A percentile compares a stretch with the other conserved stretches of the same genome.
These are phyloP conservation scores for Hibiscus syriacus DNA, from an alignment of 345 rosid species.

Conservation along the genomic window DNA sequence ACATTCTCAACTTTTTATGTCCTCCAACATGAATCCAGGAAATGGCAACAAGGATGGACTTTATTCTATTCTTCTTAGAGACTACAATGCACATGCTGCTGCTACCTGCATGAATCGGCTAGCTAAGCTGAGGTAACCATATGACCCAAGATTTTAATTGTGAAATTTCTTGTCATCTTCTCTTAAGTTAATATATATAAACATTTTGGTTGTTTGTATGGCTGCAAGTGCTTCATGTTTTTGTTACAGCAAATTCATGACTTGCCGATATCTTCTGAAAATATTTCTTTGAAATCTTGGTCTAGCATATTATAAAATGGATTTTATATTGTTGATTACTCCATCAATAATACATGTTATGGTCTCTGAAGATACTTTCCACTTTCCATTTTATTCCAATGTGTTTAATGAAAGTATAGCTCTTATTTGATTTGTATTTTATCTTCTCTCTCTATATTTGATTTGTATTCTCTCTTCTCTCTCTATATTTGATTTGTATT, in stretches of 20 bases:
- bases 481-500: no score
- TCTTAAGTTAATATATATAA: background rate
- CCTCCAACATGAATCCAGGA: slow-evolving; percentile 40
- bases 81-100: slow-evolving; percentile 87
- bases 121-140: slow-evolving; percentile 80
- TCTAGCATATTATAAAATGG: background rate
- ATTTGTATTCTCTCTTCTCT: no score
- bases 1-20: background rate
- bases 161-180: background rate
- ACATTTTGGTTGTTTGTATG: background rate
- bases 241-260: background rate
- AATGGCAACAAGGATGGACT: slow-evolving; percentile 98
- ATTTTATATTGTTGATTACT: background rate
- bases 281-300: background rate
- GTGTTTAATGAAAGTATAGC: background rate
- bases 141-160: background rate
- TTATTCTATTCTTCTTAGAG: slow-evolving; percentile 86
- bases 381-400: background rate
- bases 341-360: background rate
- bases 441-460: no score
- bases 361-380: background rate
- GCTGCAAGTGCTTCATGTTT: background rate
- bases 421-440: no score
- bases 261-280: background rate
- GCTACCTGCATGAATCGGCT: slow-evolving; percentile 95